Evolutionary conservation across 2,329 filamentous ascomycete species (phyloP).

Genomic region (Coleophoma eucalyptorum): DNA sequence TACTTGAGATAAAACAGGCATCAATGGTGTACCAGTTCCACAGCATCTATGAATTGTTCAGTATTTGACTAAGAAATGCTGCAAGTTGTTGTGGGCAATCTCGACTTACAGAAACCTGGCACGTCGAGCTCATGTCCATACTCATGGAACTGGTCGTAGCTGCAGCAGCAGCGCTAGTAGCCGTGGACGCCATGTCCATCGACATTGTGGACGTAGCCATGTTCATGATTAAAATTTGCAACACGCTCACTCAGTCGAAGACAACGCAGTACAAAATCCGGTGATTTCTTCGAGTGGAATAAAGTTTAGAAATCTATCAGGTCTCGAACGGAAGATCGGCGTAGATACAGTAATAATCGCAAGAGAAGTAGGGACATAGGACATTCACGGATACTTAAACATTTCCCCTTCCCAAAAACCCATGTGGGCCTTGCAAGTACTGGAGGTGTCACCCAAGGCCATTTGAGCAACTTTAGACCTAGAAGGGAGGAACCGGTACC

Average conservation of each 20-base stretch:
- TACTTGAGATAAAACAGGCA: conserved; percentile 64
- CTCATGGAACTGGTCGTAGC: conserved; percentile 6
- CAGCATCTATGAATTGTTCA: conserved; percentile 54
- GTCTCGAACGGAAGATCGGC: no score
- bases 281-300: no score
- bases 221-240: conserved; percentile 10
- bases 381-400: no score
- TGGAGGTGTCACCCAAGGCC: no score
- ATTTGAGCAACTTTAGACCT: no score
- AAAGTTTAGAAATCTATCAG: no score
- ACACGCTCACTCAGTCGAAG: not conserved
- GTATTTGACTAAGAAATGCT: not conserved
- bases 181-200: conserved; percentile 5
- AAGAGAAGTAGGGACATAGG: no score
- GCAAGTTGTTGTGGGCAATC: not conserved
- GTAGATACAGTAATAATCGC: no score
- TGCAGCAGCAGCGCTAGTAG: conserved; percentile 3
- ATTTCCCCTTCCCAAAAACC: no score
- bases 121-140: conserved; percentile 12
- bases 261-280: not conserved
- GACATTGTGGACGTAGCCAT: conserved; percentile 14
- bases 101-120: conserved; percentile 11
- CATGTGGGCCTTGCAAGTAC: no score
- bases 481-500: no score
- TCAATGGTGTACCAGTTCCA: conserved; percentile 77